These are phyloP conservation scores for Coemansia sp. DNA, from an alignment of 192 early-diverging fungal genomes.

Conservation along the genomic window DNA sequence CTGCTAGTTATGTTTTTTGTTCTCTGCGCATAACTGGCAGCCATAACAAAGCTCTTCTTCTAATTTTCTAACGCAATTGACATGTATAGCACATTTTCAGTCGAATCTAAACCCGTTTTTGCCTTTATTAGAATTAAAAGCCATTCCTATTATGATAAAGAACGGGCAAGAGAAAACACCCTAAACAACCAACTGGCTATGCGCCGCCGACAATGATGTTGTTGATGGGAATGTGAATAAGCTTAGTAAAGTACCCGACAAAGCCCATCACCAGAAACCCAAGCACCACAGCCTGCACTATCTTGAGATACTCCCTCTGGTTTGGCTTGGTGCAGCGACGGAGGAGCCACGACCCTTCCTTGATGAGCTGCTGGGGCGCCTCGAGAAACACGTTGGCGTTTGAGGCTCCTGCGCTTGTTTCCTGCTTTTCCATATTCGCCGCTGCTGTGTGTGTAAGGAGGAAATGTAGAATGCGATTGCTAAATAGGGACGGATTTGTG, in stretches of 20 bases:
- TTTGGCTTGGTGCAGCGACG: conserved; percentile 98
- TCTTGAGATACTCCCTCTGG: conserved; percentile 92
- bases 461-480: background rate
- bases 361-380: conserved; percentile 86
- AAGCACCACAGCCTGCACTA: conserved; percentile 90
- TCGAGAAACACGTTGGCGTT: conserved; percentile 67
- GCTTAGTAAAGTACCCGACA: conserved; percentile 97
- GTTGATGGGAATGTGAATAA: conserved; percentile 99
- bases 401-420: conserved; percentile 7
- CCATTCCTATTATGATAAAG: no score
- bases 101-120: background rate
- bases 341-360: conserved; percentile 90
- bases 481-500: background rate
- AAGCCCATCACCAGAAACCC: conserved; percentile 97
- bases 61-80: no score
- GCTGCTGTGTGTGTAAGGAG: background rate
- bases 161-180: no score
- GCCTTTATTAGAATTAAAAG: background rate
- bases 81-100: no score
- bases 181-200: conserved; percentile 2
- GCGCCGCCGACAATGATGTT: conserved; percentile 90
- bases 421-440: conserved; percentile 29
- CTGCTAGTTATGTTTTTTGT: no score
- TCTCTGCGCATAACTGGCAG: no score
- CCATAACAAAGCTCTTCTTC: no score